Base-by-base conservation (phyloP, 2,329 filamentous ascomycete species). In the Aspergillus novoparasiticus region DNA sequence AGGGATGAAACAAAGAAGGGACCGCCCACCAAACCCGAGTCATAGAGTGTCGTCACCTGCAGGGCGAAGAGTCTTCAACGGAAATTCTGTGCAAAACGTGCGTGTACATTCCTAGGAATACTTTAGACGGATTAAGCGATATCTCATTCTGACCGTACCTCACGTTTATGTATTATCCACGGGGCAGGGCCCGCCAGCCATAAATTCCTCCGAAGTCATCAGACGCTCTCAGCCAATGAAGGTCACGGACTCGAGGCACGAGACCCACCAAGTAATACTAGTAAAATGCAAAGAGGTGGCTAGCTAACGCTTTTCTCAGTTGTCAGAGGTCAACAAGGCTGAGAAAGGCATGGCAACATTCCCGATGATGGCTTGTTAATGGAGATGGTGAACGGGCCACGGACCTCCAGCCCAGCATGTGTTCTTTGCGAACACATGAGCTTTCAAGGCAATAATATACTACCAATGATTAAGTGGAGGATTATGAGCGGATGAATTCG, bases 151-250 rank as follows among this genome's bases (percentile, higher is more conserved):
- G 45, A 46, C 23, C 21, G 23, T 54, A 30, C 21, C 50, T 55
- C 23, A 6, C 28, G 21, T 21, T 26, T 30, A 26, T 30, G 16
- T 53, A 11, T 14, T 21, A 51, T 32, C 16, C 26, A 51, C 26
- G 48, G 23, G 28, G 28, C 28, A 51, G n/a, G 26, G n/a, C 48
- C 32, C 32, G n/a, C 39, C 32, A 55, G 32, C 21, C 51, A 55
- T 39, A 14, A 26, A 51, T 30, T 41, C n/a, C 36, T 55, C 57
- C 57, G 51, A 60, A 56, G 57, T 59, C 61, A 63, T 60, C 61
- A 55, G 57, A 57, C 53, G 51, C 11, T 26, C 10, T 45, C 30
- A 32, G 39, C 59, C 51, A 60, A 60, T 60, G 12, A 55, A 57
- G 41, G 41, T 39, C 59, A 56, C n/a, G 21, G 36, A 56, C 50